A percentile compares a stretch with the other conserved stretches of the same genome.
These are phyloP conservation scores for Gloeopeniophorella convolvens DNA, from an alignment of 768 basidiomycete species.

Conservation along the genomic window DNA sequence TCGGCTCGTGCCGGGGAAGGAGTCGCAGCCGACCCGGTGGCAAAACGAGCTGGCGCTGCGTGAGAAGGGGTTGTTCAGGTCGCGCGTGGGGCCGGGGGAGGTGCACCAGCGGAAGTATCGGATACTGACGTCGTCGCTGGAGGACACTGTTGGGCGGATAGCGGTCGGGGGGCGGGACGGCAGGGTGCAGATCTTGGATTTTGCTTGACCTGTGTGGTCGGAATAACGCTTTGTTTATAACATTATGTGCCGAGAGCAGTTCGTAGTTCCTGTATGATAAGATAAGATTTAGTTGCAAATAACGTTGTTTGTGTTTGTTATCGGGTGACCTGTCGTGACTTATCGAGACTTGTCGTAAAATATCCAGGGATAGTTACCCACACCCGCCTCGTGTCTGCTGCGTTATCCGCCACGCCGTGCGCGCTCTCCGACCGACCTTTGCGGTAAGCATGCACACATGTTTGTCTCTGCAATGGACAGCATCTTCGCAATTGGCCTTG, in stretches of 20 bases:
- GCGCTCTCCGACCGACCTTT: too few species aligned
- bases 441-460: conserved; percentile 7
- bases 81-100: conserved; percentile 29
- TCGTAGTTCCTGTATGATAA: too few species aligned
- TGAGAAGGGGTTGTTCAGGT: conserved; percentile 25
- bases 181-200: conserved; percentile 30
- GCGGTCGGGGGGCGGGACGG: conserved; percentile 30
- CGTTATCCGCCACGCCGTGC: background rate
- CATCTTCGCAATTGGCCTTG: conserved; percentile 59
- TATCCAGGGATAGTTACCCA: conserved; percentile 1
- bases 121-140: conserved; percentile 26
- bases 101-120: conserved; percentile 27
- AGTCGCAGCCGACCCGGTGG: conserved; percentile 9
- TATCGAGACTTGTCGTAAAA: background rate
- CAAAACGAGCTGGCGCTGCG: conserved; percentile 23
- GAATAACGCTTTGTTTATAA: too few species aligned
- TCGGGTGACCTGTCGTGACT: background rate
- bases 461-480: conserved; percentile 48
- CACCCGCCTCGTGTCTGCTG: background rate
- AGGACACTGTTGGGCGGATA: conserved; percentile 32
- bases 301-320: background rate
- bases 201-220: too few species aligned
- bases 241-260: too few species aligned
- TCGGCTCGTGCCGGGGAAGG: conserved; percentile 6
- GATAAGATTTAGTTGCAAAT: too few species aligned